phyloP scores from a whole-genome alignment of 495 filamentous ascomycete genomes.

The Talaromyces adpressus region DNA sequence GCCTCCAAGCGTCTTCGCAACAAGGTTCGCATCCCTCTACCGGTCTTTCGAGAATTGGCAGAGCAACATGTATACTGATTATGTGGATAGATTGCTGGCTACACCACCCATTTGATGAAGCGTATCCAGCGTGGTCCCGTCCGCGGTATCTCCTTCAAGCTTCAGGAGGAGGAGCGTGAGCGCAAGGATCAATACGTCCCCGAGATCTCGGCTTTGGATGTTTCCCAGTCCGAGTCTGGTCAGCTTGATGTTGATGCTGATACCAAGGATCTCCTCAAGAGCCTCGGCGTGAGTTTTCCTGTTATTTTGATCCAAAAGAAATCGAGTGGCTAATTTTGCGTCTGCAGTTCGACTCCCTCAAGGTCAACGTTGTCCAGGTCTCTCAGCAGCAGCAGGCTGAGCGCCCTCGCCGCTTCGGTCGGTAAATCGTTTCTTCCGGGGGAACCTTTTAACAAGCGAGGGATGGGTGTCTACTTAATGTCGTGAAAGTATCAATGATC shows the following conservation, averaged over 20 bases:
- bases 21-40: constrained; percentile 68
- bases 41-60: no score
- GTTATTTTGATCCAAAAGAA: background rate
- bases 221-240: constrained; percentile 85
- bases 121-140: constrained; percentile 98
- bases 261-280: constrained; percentile 98
- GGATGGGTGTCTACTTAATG: constrained; percentile 20
- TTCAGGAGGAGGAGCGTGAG: constrained; percentile 99
- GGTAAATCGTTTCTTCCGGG: constrained; percentile 23
- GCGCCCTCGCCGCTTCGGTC: constrained; percentile 58
- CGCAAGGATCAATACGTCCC: constrained; percentile 99
- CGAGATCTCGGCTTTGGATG: constrained; percentile 96
- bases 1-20: constrained; percentile 96
- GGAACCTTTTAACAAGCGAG: constrained; percentile 20
- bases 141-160: constrained; percentile 99
- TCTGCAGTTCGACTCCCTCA: constrained; percentile 85
- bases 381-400: constrained; percentile 79
- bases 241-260: constrained; percentile 91
- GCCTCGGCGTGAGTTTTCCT: constrained; percentile 66
- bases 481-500: constrained; percentile 9
- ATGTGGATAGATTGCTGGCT: constrained; percentile 77
- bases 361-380: constrained; percentile 87
- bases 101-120: constrained; percentile 90
- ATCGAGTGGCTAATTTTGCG: constrained; percentile 6
- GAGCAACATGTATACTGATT: background rate